phyloP scores from a whole-genome alignment of 176 grass and related monocot species.

The Aegilops sharonensis region DNA sequence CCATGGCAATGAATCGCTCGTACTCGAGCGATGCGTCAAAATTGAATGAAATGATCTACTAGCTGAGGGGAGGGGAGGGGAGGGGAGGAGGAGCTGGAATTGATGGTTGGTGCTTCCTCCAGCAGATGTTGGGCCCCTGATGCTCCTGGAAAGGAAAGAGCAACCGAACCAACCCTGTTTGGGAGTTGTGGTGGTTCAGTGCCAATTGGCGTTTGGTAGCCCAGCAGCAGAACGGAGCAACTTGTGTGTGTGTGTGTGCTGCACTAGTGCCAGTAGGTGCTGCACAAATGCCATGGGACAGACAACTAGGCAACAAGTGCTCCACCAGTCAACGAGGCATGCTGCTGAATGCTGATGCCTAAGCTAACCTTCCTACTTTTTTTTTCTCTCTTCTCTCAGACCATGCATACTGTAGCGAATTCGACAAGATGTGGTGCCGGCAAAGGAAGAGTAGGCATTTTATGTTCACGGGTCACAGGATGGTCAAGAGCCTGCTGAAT shows the following conservation, averaged over 20 bases:
- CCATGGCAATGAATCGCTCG: constrained; percentile 10
- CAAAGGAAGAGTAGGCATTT: not conserved
- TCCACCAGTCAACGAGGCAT: not conserved
- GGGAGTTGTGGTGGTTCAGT: constrained; percentile 28
- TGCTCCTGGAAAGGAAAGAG: constrained; percentile 43
- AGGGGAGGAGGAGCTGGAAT: constrained; percentile 28
- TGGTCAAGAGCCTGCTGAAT: not conserved
- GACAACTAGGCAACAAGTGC: not conserved
- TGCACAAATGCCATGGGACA: constrained; percentile 19
- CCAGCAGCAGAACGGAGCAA: not conserved
- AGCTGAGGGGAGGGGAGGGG: not conserved
- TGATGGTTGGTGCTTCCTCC: constrained; percentile 35
- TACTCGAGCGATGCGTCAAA: constrained; percentile 15
- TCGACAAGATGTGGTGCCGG: constrained; percentile 16
- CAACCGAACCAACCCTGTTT: constrained; percentile 33
- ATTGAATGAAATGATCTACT: constrained; percentile 44
- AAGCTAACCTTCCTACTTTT: not conserved
- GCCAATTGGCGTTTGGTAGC: constrained; percentile 43
- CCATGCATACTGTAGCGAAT: not conserved
- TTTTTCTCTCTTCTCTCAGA: not conserved
- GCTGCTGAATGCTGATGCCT: not conserved
- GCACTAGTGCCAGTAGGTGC: not conserved
- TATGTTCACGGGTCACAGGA: not conserved
- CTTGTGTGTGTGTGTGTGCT: not conserved
- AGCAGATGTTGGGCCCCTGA: constrained; percentile 33